Base-by-base conservation (phyloP, 2,329 filamentous ascomycete species). In the Dactylellina leptospora region DNA sequence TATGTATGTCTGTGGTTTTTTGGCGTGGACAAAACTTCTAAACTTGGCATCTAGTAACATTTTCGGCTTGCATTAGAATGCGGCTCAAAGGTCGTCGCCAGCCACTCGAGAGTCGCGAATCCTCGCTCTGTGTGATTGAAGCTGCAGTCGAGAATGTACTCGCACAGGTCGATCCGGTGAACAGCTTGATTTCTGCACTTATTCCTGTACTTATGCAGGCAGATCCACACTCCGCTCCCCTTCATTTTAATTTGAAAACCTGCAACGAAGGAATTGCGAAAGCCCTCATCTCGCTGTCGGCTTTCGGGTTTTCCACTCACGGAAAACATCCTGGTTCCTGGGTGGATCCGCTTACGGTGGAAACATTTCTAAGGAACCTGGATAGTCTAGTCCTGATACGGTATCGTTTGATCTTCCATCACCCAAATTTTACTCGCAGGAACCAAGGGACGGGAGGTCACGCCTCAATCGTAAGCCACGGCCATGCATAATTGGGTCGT, bases 251-350 rank as follows among this genome's bases (percentile, higher is more conserved):
- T 25, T 33, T 23, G 9, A 8, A 4, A 8, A 51, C 36, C 2
- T n/a, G n/a, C n/a, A n/a, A 11, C 36, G 44, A 51, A 18, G 22
- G 18, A 62, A 66, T 66, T 66, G 61, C 61, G 61, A 66, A 53
- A 40, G 20, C 48, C 22, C 22, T 53, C 20, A 30, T 20, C 22
- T 23, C 25, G 55, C 30, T 61, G 47, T 53, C 45, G 45, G 42
- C 30, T 11, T 36, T 20, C 51, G 40, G 38, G 56, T 48, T 56
- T 56, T 33, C 22, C 23, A 54, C 25, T 23, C 36, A 23, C 18
- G 20, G 28, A 30, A 51, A 23, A 51, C 23, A 51, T 51, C 48
- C 18, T 40, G 22, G 60, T 22, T 36, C 9, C 40, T 18, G 27
- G 28, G 61, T 66, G 61, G 61, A 66, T 50, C 51, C 44, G 61